Evolutionary conservation across 805 yeast species (phyloP), one percentile per base, ranked within the genome.

Genomic region (Yarrowia sp.): DNA sequence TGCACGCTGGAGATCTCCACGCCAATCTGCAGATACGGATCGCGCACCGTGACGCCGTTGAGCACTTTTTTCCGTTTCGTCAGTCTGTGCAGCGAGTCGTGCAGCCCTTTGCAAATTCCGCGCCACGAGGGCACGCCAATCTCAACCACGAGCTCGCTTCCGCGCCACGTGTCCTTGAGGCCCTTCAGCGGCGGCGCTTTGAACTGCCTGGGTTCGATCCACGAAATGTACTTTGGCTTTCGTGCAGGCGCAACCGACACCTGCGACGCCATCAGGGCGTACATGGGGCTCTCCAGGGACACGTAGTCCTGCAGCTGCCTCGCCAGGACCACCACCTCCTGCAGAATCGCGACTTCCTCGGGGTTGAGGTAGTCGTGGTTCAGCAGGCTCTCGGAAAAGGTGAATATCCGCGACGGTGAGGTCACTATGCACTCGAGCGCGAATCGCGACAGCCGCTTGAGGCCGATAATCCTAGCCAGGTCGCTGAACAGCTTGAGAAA

Each of bases 371-470:
- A 51, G n/a, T 62, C 63, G 16, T 61, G 65, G 14, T 62, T 47
- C 24, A 53, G 44, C 7, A 65, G 55, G 4, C 47, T 44, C 19
- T 65, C 65, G 14, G 61, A 58, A 9, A 68, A 33, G 6, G 65
- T 39, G 33, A 64, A 51, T 1, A 61, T 59, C 38, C 70, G 21
- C 1, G 63, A 44, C 1, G 64, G 64, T 1, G 68, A 55, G 27
- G 59, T 42, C 13, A 66, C 46, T 7, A 69, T 63, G 29, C 63
- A 58, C 51, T 69, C 72, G 36, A 69, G 55, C 0, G 67, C 66
- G 9, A 63, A 60, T 22, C 72, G 44, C 0, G 67, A 68, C 10
- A 68, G 55, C n/a, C 70, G 44, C 6, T 51, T 53, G 35, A 66
- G 66, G 1, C 68, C 67, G 19, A 68, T 49, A 2, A 65, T 61